Percentiles rank a stretch among this genome's conserved stretches.
Conservation (phyloP, 169 alveolate species). For the Cryptosporidium meleagridis region DNA sequence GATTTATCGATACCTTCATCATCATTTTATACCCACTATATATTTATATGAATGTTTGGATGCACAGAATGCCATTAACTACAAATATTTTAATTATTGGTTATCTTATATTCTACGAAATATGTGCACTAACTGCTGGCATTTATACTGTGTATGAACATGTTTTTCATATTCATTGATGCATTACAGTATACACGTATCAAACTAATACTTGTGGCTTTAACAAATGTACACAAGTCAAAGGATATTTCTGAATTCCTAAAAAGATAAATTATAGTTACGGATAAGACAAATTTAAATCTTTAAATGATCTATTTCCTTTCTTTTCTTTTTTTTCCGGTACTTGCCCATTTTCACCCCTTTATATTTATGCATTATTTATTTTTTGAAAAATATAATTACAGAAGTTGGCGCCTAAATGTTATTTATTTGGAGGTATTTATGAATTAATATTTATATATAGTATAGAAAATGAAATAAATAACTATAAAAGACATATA, state of each 20-base stretch:
- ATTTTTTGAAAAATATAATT: too few species aligned
- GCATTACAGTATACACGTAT: not conserved
- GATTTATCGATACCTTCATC: slow-evolving; percentile 53
- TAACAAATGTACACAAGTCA: too few species aligned
- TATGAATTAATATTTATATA: not conserved
- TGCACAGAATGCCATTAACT: slow-evolving; percentile 16
- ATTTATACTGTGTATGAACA: slow-evolving; percentile 56
- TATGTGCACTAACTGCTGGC: slow-evolving; percentile 46
- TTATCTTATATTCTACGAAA: slow-evolving; percentile 22
- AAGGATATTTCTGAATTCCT: not conserved
- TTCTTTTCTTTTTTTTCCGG: not conserved
- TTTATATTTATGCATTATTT: not conserved
- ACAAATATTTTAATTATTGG: slow-evolving; percentile 29
- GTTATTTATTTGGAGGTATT: not conserved
- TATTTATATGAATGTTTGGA: slow-evolving; percentile 48
- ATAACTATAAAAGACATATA: not conserved
- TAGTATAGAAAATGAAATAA: not conserved
- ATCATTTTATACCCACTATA: slow-evolving; percentile 51
- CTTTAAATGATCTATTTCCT: not conserved
- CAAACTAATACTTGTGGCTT: not conserved
- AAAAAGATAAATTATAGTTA: too few species aligned
- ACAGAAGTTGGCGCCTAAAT: slow-evolving; percentile 3
- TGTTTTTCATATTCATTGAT: not conserved
- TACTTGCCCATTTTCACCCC: not conserved
- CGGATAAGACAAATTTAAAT: not conserved